Evolutionary conservation across 192 early-diverging fungal genomes (phyloP).

Genomic region (Podila horticola): DNA sequence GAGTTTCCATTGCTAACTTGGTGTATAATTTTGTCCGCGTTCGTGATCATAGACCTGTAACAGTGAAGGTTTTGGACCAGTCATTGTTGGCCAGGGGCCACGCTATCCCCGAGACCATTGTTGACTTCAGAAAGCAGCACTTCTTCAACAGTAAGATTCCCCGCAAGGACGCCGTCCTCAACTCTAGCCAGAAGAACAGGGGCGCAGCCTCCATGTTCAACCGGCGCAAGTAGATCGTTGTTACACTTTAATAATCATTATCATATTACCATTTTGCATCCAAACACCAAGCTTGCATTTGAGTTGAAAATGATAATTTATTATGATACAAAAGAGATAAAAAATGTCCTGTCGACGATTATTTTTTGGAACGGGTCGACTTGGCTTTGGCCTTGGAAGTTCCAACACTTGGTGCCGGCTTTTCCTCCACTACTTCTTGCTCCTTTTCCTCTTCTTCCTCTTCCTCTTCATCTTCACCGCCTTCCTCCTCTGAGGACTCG

Average conservation of each 20-base stretch:
- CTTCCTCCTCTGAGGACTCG: constrained; percentile 43
- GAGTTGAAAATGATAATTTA: too few species aligned
- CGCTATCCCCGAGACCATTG: constrained; percentile 37
- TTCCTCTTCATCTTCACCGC: constrained; percentile 11
- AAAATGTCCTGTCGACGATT: neutral
- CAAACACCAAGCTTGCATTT: too few species aligned
- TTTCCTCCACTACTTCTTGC: constrained; percentile 18
- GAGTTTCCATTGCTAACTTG: neutral
- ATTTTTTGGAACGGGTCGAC: neutral
- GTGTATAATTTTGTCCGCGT: neutral
- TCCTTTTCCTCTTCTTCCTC: constrained; percentile 29
- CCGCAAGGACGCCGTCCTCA: constrained; percentile 36
- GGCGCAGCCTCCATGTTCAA: constrained; percentile 32
- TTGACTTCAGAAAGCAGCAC: constrained; percentile 43
- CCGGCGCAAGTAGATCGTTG: constrained; percentile 22
- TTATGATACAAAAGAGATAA: neutral
- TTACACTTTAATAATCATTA: too few species aligned
- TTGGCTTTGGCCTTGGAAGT: constrained; percentile 4
- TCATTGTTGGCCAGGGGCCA: constrained; percentile 37
- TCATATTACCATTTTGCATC: too few species aligned
- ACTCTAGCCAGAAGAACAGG: constrained; percentile 13
- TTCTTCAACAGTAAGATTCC: constrained; percentile 35
- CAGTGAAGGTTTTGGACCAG: constrained; percentile 41
- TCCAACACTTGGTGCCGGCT: constrained; percentile 30
- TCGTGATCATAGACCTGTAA: constrained; percentile 26